Base-by-base conservation (phyloP, 2,329 filamentous ascomycete species). In the Fusarium begoniae region DNA sequence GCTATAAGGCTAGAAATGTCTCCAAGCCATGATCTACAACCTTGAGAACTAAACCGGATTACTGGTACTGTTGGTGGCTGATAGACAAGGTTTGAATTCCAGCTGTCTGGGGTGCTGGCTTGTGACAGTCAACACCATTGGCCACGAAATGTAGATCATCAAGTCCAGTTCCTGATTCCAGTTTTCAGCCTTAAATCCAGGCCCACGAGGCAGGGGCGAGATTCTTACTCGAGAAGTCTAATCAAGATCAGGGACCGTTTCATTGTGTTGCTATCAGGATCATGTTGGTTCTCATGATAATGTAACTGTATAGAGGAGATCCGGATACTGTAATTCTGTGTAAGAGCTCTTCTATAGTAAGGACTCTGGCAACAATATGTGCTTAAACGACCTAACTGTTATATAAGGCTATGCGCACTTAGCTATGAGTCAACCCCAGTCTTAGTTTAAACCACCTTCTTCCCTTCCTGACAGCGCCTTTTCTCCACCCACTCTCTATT, bases 381-480 rank as follows among this genome's bases (percentile, higher is more conserved):
- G 1, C 12, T 3, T 47, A 2, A 4, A 22, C 4, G 28, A 8
- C 11, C 8, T 26, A 10, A 22, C 8, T 14, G 8, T n/a, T 17
- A 12, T 13, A 12, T 6, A 4, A 5, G 20, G 14, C 9, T 12
- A 8, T 32, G 2, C 0, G 12, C 7, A 32, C 9, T 20, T 24
- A 3, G 3, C 4, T 4, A 2, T 15, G 4, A 22, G 3, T 3
- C 10, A 11, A 9, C n/a, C n/a, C 17, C 8, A 14, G 4, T 5
- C 6, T 6, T 14, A 3, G 5, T 32, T 15, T 35, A 51, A n/a
- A 20, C 12, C 11, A 24, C 8, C 22, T 24, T 54, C 35, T 54
- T 54, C 14, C 13, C 3, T 22, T 28, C 20, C 2, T 13, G 3
- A 4, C 24, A 3, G 8, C 13, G 14, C 14, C 32, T 26, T 18